phyloP scores from a whole-genome alignment of 192 early-diverging fungal species.

The Gonapodya prolifera region DNA sequence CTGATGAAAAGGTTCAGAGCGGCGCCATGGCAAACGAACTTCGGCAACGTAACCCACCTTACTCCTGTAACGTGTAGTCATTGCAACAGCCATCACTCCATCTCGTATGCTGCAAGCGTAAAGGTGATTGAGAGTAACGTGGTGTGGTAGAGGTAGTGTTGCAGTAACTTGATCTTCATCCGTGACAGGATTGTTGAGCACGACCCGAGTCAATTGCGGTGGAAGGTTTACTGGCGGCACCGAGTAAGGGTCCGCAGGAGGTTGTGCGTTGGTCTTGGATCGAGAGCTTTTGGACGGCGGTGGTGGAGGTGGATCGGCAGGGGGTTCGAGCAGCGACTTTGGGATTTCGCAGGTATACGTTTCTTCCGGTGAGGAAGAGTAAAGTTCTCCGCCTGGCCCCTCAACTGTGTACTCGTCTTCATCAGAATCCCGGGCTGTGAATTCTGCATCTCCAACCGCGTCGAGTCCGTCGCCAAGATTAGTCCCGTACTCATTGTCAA shows the following conservation, averaged over 20 bases:
- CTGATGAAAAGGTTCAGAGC: slow-evolving; percentile 11
- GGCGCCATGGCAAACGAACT: background rate
- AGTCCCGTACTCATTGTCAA: slow-evolving; percentile 46
- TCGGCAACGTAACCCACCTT: slow-evolving; percentile 36
- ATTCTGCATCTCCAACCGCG: background rate
- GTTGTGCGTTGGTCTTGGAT: slow-evolving; percentile 8
- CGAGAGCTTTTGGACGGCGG: too few species aligned
- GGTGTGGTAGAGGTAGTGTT: slow-evolving; percentile 76
- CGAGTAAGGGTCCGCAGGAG: too few species aligned
- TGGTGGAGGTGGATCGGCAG: background rate
- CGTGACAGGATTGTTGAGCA: slow-evolving; percentile 51
- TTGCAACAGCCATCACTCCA: slow-evolving; percentile 89
- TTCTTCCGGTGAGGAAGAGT: too few species aligned
- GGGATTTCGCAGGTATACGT: too few species aligned
- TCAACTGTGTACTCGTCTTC: too few species aligned
- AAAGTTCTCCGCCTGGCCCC: too few species aligned
- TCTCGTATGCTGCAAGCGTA: slow-evolving; percentile 93
- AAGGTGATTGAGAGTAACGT: slow-evolving; percentile 88
- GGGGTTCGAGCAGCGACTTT: too few species aligned
- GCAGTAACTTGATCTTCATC: slow-evolving; percentile 52
- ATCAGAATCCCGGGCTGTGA: too few species aligned
- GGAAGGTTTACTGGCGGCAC: slow-evolving; percentile 73
- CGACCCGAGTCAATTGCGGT: slow-evolving; percentile 82
- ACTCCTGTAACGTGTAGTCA: slow-evolving; percentile 81
- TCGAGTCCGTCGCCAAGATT: background rate